Evolutionary conservation across 129 eudicot species (phyloP), one percentile per base, ranked within the genome.

Genomic region (Escallonia herrerae): DNA sequence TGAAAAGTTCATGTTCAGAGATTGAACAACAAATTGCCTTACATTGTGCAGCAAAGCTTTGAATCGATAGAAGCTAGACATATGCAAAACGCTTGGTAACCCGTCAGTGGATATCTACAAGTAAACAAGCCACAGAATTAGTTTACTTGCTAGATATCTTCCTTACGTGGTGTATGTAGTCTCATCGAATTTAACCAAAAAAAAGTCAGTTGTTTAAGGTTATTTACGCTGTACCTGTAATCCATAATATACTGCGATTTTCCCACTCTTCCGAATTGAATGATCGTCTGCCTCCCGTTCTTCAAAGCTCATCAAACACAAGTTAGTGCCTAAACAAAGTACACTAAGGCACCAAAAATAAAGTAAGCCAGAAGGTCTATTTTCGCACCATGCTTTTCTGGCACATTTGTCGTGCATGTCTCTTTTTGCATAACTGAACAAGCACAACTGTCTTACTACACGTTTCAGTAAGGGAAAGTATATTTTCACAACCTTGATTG

Each of bases 1-100:
- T 33, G 12, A 38, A 42, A 4, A 38, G n/a, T 3, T 14, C 10
- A 43, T 57, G 49, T 57, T 67, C 55, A 15, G 63, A 65, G 56
- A 15, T 59, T 53, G 74, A 61, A 61, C 72, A 12, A 15, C 60
- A 12, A 56, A 3, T 65, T 76, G 45, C 38, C 13, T 74, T 63
- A 90, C 72, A 94, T 77, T 39, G 97, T 84, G 85, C 99, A 94
- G 76, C 99, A 94, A 63, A 86, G 93, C 76, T 94, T 94, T 22
- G 99, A 81, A 72, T 89, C 99, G 44, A 94, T 86, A 46, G 99
- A 83, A 66, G 99, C 97, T 81, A 94, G 84, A 75, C 99, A 89
- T 72, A 94, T 83, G 84, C 91, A 83, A 73, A 94, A 94, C 6
- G 99, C 97, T 78, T 93, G 99, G 64, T 83, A 94, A 62, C 93